Base-by-base conservation (phyloP, 371 early-diverging fungal species). In the Capniomyces stellatus region DNA sequence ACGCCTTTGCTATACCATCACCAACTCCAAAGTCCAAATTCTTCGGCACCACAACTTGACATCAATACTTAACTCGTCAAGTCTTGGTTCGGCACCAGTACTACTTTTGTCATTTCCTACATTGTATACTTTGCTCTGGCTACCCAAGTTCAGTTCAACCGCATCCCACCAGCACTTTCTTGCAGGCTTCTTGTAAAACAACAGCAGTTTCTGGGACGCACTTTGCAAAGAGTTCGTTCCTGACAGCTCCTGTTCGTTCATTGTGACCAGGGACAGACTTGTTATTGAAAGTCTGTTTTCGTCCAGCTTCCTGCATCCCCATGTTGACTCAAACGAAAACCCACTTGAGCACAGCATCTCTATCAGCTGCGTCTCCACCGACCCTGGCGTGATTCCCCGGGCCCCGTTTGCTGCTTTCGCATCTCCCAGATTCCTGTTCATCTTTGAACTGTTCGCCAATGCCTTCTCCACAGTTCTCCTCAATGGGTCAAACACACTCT, bases 151-250 rank as follows among this genome's bases (percentile, higher is more conserved):
- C 22, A 79, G 73, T 47, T 80, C 76, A 47, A 67, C 75, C 15
- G 83, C 83, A 63, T 87, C 85, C 87, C 87, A 87, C 87, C 87
- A 83, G 66, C 84, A 83, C 67, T 83, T 83, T 59, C 84, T 71
- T 13, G 87, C 87, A 23, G 87, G 85, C 58, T 85, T 87, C 70
- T 83, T 79, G 81, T 81, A 87, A 52, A 87, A 85, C 51, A 87
- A 64, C 30, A 85, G 57, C 40, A 87, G 64, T 60, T 85, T 87
- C 58, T 87, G 84, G 19, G 85, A 83, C 8, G 83, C 82, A 15
- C 35, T 35, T 10, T 15, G 6, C 6, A 6, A 6, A 35, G 10
- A 10, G 15, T 15, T 35, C 6, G 10, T 35, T 15, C 35, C 35
- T 35, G 15, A 6, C 35, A 15, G 15, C 6, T 35, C 15, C 56